These are phyloP conservation scores for Metarhizium rileyi DNA, from an alignment of 2,329 filamentous ascomycete species.

Conservation along the genomic window DNA sequence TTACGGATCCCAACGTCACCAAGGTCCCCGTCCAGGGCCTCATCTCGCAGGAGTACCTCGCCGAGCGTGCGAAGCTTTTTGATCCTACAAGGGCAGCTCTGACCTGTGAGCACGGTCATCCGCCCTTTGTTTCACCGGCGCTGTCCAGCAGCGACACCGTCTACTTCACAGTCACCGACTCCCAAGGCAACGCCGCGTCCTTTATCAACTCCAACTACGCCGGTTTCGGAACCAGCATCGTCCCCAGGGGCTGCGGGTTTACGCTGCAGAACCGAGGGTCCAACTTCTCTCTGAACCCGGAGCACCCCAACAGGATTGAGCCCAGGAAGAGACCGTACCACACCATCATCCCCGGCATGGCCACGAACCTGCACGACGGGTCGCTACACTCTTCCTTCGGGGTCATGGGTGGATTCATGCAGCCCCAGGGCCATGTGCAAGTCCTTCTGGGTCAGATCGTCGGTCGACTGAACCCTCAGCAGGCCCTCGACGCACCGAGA, in stretches of 20 bases:
- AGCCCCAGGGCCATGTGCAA: constrained; percentile 93
- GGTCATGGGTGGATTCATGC: constrained; percentile 98
- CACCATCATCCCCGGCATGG: constrained; percentile 90
- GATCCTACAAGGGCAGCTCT: constrained; percentile 48
- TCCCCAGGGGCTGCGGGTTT: constrained; percentile 81
- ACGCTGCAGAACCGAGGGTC: constrained; percentile 88
- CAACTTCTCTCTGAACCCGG: constrained; percentile 64
- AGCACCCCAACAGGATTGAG: constrained; percentile 71
- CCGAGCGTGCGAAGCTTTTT: constrained; percentile 54
- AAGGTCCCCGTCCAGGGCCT: constrained; percentile 62
- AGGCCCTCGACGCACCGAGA: constrained; percentile 83
- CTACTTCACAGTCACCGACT: constrained; percentile 81
- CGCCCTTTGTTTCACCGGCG: constrained; percentile 52
- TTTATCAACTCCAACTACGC: constrained; percentile 96
- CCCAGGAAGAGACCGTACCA: constrained; percentile 89
- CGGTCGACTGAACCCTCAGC: constrained; percentile 73
- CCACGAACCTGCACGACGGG: constrained; percentile 66
- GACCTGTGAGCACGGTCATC: constrained; percentile 53
- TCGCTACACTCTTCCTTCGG: constrained; percentile 80
- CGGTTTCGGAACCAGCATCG: constrained; percentile 79
- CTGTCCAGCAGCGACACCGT: constrained; percentile 85
- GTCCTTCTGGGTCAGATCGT: constrained; percentile 83
- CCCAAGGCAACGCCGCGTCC: constrained; percentile 76
- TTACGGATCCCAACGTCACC: constrained; percentile 67
- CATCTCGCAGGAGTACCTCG: constrained; percentile 64